A percentile compares a stretch with the other conserved stretches of the same genome.
Evolutionary conservation across 2,329 filamentous ascomycete species (phyloP).

Genomic region (Acephala macrosclerotiorum): DNA sequence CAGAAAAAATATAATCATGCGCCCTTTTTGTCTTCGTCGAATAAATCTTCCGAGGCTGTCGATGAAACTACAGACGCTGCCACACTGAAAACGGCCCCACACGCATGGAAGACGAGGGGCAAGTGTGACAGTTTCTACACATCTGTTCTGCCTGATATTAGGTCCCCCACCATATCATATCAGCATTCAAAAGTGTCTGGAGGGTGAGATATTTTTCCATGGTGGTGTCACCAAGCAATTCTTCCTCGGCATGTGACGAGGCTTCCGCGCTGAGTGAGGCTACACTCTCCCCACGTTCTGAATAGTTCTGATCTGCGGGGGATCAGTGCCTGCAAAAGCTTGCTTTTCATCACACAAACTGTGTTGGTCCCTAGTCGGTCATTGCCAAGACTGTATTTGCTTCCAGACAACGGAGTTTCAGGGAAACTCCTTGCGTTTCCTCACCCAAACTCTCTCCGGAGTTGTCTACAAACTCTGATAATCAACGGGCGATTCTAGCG

Average conservation of each 20-base stretch:
- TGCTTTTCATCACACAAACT: constrained; percentile 4
- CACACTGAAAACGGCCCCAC: constrained; percentile 28
- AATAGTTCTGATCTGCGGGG: not conserved
- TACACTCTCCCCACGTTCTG: not conserved
- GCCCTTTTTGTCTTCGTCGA: constrained; percentile 13
- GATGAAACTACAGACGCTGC: constrained; percentile 31
- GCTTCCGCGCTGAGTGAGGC: not conserved
- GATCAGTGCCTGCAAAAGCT: not conserved
- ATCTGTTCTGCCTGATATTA: constrained; percentile 13
- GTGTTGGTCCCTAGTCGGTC: not conserved
- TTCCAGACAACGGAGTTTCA: not conserved
- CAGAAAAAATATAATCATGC: constrained; percentile 20
- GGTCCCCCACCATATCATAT: constrained; percentile 2
- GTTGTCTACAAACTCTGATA: not conserved
- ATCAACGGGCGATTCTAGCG: not conserved
- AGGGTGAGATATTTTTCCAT: not conserved
- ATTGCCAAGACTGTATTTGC: not conserved
- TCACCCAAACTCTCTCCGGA: not conserved
- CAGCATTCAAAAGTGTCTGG: not conserved
- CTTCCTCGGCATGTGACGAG: not conserved
- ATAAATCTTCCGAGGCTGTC: constrained; percentile 20
- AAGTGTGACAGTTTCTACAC: constrained; percentile 18
- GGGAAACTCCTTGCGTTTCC: not conserved
- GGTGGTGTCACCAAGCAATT: not conserved
- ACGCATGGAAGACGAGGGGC: constrained; percentile 24